Evolutionary conservation across 176 grass and related monocot genomes (phyloP).

Genomic region (Hsuehochloa calcarea): DNA sequence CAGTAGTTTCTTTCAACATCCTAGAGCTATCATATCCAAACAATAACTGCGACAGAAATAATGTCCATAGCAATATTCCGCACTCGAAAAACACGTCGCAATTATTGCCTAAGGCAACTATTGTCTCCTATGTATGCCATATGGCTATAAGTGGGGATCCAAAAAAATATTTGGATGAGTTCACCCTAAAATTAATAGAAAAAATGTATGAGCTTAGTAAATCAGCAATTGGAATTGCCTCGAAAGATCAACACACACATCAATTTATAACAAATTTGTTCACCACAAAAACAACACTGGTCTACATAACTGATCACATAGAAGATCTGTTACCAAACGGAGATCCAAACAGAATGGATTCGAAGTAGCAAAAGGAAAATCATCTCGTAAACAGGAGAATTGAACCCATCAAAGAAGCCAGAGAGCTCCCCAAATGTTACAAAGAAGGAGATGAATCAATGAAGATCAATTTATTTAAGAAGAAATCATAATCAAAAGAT

Average conservation of each 20-base stretch:
- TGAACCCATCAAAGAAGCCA: neutral
- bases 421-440: neutral
- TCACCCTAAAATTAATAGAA: neutral
- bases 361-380: neutral
- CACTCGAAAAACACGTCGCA: neutral
- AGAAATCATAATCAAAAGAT: neutral
- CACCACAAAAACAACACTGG: neutral
- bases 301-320: neutral
- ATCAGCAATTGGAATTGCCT: slow-evolving; percentile 7
- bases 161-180: neutral
- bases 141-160: neutral
- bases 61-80: neutral
- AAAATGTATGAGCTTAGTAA: neutral
- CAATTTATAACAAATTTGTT: neutral
- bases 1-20: neutral
- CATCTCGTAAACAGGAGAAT: neutral
- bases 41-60: slow-evolving; percentile 5
- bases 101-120: neutral
- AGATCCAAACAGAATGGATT: slow-evolving; percentile 15
- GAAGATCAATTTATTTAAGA: neutral
- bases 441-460: neutral
- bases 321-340: neutral
- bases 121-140: neutral
- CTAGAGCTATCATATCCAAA: slow-evolving; percentile 23
- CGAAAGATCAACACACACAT: neutral